Percentiles rank a stretch among this genome's conserved stretches.
Conservation (phyloP, 176 grass and related monocot species). For the Guadua angustifolia region DNA sequence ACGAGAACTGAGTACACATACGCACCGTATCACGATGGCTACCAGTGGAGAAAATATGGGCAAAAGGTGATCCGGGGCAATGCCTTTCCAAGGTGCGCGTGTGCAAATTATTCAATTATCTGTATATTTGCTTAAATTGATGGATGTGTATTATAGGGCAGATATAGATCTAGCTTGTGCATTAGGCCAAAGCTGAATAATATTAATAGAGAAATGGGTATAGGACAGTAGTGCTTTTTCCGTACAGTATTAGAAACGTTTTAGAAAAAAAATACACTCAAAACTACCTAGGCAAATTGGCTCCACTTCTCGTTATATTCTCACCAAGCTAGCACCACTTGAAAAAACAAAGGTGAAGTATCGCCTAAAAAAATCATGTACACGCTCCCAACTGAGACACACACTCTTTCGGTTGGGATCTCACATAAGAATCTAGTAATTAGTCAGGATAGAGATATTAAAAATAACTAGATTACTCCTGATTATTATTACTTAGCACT, state of each 20-base stretch:
- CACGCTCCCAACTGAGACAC: neutral
- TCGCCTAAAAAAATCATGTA: neutral
- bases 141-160: neutral
- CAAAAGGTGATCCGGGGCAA: constrained; percentile 58
- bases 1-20: constrained; percentile 56
- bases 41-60: constrained; percentile 64
- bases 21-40: constrained; percentile 63
- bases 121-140: neutral
- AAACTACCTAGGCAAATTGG: neutral
- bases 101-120: constrained; percentile 1
- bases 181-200: neutral
- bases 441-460: neutral
- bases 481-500: too few relatives aligned
- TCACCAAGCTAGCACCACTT: neutral
- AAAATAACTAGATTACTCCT: too few relatives aligned
- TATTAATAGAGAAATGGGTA: too few relatives aligned
- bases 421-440: constrained; percentile 3
- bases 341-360: neutral
- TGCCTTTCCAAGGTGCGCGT: constrained; percentile 52
- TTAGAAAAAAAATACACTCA: neutral
- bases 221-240: neutral
- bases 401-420: neutral
- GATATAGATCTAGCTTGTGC: neutral
- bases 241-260: neutral
- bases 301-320: neutral